Conservation (phyloP, 2,329 filamentous ascomycete genomes). For the Rhynchosporium graminicola region DNA sequence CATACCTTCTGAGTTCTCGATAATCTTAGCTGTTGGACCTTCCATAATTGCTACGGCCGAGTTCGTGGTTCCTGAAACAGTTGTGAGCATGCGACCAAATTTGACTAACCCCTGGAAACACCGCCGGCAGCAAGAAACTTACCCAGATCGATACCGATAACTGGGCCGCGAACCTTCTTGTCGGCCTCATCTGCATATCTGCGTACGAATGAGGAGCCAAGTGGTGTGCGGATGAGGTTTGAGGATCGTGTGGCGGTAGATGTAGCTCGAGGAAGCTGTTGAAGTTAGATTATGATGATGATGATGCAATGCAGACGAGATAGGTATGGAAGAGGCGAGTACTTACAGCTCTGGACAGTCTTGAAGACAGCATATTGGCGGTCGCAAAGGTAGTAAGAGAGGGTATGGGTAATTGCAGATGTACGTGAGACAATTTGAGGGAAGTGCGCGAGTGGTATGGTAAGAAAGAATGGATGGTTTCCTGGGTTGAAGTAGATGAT, state of each 20-base stretch:
- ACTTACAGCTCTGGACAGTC: slow-evolving; percentile 75
- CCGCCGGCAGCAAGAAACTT: slow-evolving; percentile 43
- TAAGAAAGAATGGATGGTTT: slow-evolving; percentile 17
- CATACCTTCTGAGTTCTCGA: slow-evolving; percentile 94
- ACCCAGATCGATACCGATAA: slow-evolving; percentile 98
- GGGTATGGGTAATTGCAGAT: slow-evolving; percentile 8
- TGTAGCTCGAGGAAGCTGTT: slow-evolving; percentile 75
- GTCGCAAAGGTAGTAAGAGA: slow-evolving; percentile 26
- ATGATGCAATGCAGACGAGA: slow-evolving; percentile 26
- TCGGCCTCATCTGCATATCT: slow-evolving; percentile 75
- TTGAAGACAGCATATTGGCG: slow-evolving; percentile 69
- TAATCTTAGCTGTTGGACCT: slow-evolving; percentile 92
- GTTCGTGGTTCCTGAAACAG: slow-evolving; percentile 76
- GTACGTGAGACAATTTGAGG: slow-evolving; percentile 7
- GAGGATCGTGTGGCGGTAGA: slow-evolving; percentile 68
- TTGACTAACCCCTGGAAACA: not conserved
- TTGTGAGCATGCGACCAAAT: slow-evolving; percentile 31
- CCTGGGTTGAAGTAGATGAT: not conserved
- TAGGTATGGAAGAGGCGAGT: slow-evolving; percentile 4
- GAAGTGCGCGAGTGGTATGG: not conserved
- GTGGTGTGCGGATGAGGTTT: slow-evolving; percentile 66
- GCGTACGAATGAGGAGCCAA: slow-evolving; percentile 72
- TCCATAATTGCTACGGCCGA: slow-evolving; percentile 97
- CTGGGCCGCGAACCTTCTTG: slow-evolving; percentile 88
- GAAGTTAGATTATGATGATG: slow-evolving; percentile 37